Percentiles rank a stretch among this genome's conserved stretches.
phyloP scores from a whole-genome alignment of 2,329 filamentous ascomycete species.

The Venturia oleaginea region DNA sequence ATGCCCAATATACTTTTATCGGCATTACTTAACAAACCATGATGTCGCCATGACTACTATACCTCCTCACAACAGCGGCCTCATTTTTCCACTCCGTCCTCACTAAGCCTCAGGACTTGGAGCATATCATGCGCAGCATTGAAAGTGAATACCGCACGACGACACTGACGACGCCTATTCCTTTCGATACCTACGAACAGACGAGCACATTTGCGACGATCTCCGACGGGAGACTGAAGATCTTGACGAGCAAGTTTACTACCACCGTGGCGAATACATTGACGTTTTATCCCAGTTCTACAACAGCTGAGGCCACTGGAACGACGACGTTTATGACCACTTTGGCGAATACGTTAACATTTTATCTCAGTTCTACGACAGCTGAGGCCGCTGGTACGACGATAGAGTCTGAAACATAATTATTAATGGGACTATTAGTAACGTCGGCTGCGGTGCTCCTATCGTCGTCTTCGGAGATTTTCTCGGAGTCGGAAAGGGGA shows the following conservation, averaged over 20 bases:
- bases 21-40: background rate
- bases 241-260: background rate
- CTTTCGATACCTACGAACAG: background rate
- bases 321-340: background rate
- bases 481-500: background rate
- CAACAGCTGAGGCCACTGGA: background rate
- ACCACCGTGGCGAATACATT: background rate
- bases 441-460: background rate
- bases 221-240: background rate
- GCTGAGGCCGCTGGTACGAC: background rate
- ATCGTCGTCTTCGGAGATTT: background rate
- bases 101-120: background rate
- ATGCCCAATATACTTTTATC: background rate
- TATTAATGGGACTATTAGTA: background rate
- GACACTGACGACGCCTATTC: background rate
- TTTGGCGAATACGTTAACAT: background rate
- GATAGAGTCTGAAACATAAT: background rate
- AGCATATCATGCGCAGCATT: background rate
- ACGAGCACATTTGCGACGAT: background rate
- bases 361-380: background rate
- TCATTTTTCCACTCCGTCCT: background rate
- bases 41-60: background rate
- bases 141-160: background rate
- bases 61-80: background rate
- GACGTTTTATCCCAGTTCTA: background rate